Evolutionary conservation across 441 rosid species (phyloP).

Genomic region (Croton setiger): DNA sequence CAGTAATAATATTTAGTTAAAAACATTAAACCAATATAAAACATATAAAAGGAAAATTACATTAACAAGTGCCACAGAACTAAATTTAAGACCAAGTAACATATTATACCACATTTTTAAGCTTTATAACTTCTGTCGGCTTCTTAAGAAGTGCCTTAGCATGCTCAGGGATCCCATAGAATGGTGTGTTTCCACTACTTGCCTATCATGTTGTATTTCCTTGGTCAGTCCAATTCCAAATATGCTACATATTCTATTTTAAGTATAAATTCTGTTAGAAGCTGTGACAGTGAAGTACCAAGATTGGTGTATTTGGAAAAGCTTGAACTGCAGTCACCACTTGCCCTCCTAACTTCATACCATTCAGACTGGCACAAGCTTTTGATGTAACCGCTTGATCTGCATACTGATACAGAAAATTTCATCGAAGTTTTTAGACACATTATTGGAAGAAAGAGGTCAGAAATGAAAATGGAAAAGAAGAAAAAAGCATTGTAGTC

Average conservation of each 20-base stretch:
- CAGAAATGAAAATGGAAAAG: constrained; percentile 3
- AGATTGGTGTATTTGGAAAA: constrained; percentile 35
- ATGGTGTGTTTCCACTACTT: constrained; percentile 39
- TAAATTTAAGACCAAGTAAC: background rate
- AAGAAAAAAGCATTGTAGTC: background rate
- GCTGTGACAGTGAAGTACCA: constrained; percentile 40
- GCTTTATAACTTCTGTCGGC: constrained; percentile 71
- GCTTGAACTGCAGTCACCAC: constrained; percentile 73
- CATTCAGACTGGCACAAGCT: constrained; percentile 91
- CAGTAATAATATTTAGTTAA: constrained; percentile 11
- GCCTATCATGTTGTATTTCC: constrained; percentile 38
- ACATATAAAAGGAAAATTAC: background rate
- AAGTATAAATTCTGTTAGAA: constrained; percentile 14
- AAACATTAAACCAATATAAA: background rate
- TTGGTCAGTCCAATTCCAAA: constrained; percentile 25
- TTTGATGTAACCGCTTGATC: constrained; percentile 66
- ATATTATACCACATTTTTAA: constrained; percentile 69
- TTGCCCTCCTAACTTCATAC: constrained; percentile 91
- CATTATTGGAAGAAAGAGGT: constrained; percentile 17
- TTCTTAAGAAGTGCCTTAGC: constrained; percentile 78
- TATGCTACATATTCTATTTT: constrained; percentile 6
- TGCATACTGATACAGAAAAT: constrained; percentile 52
- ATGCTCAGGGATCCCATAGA: constrained; percentile 61
- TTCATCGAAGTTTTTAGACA: constrained; percentile 13
- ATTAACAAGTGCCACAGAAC: constrained; percentile 3